Percentiles rank a stretch among this genome's conserved stretches.
Conservation (phyloP, 306 rosid species). For the Prunus armeniaca region DNA sequence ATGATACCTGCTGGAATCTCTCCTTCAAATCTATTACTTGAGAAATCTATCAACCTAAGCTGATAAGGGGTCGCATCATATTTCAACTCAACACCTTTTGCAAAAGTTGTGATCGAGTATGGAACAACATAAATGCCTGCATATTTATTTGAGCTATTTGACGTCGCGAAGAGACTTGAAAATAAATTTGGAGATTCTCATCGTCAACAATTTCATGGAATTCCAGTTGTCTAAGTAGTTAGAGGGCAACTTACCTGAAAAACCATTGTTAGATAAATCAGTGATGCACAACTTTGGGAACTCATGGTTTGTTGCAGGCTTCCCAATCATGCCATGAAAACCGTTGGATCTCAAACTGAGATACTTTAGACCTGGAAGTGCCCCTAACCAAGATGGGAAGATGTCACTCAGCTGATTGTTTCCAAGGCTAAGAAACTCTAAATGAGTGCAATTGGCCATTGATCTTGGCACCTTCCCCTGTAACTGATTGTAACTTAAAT, state of each 20-base stretch:
- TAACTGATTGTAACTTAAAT: conserved; percentile 20
- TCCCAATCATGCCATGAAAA: conserved; percentile 24
- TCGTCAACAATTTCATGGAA: conserved; percentile 1
- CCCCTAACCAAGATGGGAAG: conserved; percentile 48
- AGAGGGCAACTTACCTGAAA: conserved; percentile 10
- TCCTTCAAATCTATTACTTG: conserved; percentile 13
- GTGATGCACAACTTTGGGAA: conserved; percentile 12
- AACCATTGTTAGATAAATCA: conserved; percentile 19
- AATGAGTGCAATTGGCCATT: not conserved
- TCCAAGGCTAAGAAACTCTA: conserved; percentile 8
- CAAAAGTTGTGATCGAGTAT: not conserved
- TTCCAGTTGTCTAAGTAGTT: not conserved
- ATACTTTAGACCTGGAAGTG: not conserved
- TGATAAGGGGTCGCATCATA: not conserved
- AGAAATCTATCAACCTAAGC: not conserved
- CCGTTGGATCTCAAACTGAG: conserved; percentile 9
- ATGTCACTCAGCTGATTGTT: conserved; percentile 18
- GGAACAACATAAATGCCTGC: no score
- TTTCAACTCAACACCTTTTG: conserved; percentile 1
- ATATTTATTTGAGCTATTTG: no score
- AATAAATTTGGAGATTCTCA: not conserved
- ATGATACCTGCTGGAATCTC: not conserved
- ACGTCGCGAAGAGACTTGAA: not conserved
- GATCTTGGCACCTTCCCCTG: conserved; percentile 23
- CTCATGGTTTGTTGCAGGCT: not conserved